These are phyloP conservation scores for Globisporangium camurandrum DNA, from an alignment of 352 stramenopile genomes.

Conservation along the genomic window DNA sequence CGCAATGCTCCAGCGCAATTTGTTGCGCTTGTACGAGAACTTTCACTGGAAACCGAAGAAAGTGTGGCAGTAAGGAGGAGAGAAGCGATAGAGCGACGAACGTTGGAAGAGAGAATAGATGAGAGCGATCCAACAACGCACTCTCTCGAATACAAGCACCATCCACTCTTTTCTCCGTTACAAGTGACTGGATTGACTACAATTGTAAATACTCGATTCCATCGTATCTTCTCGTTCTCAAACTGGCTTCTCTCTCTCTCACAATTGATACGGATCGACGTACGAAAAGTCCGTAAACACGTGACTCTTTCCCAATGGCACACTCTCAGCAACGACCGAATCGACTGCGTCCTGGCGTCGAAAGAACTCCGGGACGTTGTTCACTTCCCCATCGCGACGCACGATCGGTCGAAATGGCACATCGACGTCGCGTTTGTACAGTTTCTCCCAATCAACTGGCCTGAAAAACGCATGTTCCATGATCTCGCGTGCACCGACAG, in stretches of 20 bases:
- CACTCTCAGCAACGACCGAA: constrained; percentile 44
- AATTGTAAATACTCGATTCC: too few species aligned
- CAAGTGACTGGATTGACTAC: too few species aligned
- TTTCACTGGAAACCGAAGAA: constrained; percentile 90
- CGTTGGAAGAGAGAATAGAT: too few species aligned
- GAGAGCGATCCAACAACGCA: too few species aligned
- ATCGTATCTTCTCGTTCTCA: too few species aligned
- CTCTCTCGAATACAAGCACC: too few species aligned
- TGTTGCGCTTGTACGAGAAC: constrained; percentile 94
- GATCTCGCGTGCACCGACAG: constrained; percentile 63
- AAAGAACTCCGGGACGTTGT: constrained; percentile 78
- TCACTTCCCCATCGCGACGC: constrained; percentile 63
- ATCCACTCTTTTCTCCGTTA: too few species aligned
- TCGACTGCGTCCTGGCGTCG: constrained; percentile 72
- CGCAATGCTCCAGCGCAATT: constrained; percentile 94
- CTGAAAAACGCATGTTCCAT: constrained; percentile 83
- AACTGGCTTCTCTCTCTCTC: too few species aligned
- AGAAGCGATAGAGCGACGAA: constrained; percentile 1
- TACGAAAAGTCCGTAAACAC: constrained; percentile 79
- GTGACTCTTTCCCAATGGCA: constrained; percentile 54
- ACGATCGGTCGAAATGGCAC: constrained; percentile 63
- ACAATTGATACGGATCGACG: constrained; percentile 61
- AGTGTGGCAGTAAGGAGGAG: constrained; percentile 57
- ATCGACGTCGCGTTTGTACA: constrained; percentile 64
- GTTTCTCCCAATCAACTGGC: constrained; percentile 65